These are phyloP conservation scores for Fimicolochytrium jonesii DNA, from an alignment of 192 early-diverging fungal species.

Conservation along the genomic window DNA sequence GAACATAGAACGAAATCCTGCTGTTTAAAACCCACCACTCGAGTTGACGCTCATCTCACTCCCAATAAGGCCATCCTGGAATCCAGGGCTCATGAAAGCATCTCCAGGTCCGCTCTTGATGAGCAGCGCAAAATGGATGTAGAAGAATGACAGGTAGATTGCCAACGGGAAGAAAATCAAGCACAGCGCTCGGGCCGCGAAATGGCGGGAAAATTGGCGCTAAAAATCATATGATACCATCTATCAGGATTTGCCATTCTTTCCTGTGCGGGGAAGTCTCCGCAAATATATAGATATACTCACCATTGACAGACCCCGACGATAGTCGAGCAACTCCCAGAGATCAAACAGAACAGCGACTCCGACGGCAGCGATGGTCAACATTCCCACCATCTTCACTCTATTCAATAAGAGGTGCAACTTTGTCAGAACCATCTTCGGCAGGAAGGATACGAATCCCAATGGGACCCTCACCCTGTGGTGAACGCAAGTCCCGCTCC, in stretches of 20 bases:
- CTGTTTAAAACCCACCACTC: conserved; percentile 10
- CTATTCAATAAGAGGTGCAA: conserved; percentile 30
- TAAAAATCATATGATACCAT: too few relatives aligned
- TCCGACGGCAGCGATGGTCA: conserved; percentile 81
- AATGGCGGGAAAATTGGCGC: conserved; percentile 73
- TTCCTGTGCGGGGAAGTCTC: not conserved
- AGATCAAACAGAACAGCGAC: conserved; percentile 80
- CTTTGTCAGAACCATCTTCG: not conserved
- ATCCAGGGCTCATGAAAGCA: conserved; percentile 83
- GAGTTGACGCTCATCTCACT: conserved; percentile 65
- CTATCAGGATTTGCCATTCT: not conserved
- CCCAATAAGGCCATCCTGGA: conserved; percentile 79
- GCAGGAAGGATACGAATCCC: too few relatives aligned
- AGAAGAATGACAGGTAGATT: conserved; percentile 85
- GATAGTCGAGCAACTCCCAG: conserved; percentile 86
- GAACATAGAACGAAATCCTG: not conserved
- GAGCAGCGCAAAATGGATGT: conserved; percentile 86
- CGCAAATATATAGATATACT: not conserved
- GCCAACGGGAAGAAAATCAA: conserved; percentile 76
- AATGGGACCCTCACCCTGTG: too few relatives aligned
- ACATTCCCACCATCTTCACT: conserved; percentile 95
- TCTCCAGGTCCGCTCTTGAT: conserved; percentile 84
- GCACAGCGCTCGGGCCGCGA: conserved; percentile 74
- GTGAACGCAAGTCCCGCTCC: conserved; percentile 79
- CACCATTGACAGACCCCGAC: conserved; percentile 66